phyloP scores from a whole-genome alignment of 768 basidiomycete genomes.

The Panaeolus cyanescens region DNA sequence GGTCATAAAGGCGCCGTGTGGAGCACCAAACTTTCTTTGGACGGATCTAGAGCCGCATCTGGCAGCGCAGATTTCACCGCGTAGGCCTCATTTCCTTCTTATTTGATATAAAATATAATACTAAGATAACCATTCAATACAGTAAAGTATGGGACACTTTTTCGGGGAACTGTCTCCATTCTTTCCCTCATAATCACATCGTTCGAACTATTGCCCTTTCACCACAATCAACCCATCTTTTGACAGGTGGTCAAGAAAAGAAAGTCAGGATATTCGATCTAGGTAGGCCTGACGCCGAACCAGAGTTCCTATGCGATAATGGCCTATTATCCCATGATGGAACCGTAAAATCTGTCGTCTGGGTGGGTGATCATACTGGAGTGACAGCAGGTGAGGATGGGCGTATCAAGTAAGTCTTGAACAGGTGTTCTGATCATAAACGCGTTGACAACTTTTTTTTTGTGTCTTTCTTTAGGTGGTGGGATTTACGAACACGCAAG shows the following conservation, averaged over 20 bases:
- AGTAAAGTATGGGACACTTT: constrained; percentile 98
- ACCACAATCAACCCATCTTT: constrained; percentile 63
- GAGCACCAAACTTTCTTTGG: constrained; percentile 89
- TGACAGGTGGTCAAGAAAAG: constrained; percentile 97
- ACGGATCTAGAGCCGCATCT: constrained; percentile 85
- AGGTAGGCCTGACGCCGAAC: constrained; percentile 81
- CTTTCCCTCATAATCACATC: constrained; percentile 98
- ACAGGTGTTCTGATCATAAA: constrained; percentile 1
- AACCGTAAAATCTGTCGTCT: constrained; percentile 89
- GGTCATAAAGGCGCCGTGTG: constrained; percentile 96
- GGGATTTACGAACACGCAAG: constrained; percentile 85
- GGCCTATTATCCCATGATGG: constrained; percentile 79
- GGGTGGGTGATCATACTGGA: constrained; percentile 85
- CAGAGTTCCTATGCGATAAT: constrained; percentile 71
- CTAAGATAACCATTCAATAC: constrained; percentile 17
- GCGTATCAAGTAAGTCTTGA: constrained; percentile 68
- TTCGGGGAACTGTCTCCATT: constrained; percentile 83
- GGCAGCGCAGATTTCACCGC: constrained; percentile 98
- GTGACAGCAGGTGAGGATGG: constrained; percentile 95
- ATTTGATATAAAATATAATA: constrained; percentile 6
- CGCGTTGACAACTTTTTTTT: neutral
- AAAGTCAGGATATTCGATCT: constrained; percentile 96
- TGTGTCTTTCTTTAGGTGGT: constrained; percentile 66
- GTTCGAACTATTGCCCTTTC: constrained; percentile 94
- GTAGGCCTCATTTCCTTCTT: constrained; percentile 47